Evolutionary conservation across 73 alveolate genomes (phyloP).

Genomic region (Paramecium primaurelia): DNA sequence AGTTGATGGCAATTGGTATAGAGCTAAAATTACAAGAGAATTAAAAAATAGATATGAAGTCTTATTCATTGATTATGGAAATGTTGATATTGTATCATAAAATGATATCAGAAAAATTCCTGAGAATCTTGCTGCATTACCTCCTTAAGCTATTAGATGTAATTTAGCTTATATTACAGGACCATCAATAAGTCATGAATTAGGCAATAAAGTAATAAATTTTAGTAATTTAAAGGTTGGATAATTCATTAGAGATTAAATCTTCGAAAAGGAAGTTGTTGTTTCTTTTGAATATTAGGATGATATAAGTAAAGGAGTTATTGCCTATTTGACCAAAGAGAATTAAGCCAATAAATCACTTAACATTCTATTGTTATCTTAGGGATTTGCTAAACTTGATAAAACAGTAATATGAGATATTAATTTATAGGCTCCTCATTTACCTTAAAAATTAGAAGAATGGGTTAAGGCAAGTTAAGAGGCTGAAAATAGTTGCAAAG

Average conservation of each 20-base stretch:
- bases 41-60: slow-evolving; percentile 79
- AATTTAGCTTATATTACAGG: slow-evolving; percentile 83
- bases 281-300: slow-evolving; percentile 59
- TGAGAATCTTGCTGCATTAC: slow-evolving; percentile 72
- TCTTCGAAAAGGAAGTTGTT: slow-evolving; percentile 66
- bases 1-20: slow-evolving; percentile 87
- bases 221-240: slow-evolving; percentile 33
- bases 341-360: slow-evolving; percentile 60
- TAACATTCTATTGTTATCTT: slow-evolving; percentile 59
- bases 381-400: slow-evolving; percentile 60
- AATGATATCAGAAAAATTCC: slow-evolving; percentile 86
- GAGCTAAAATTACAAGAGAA: slow-evolving; percentile 83
- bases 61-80: slow-evolving; percentile 92
- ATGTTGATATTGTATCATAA: slow-evolving; percentile 71
- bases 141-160: slow-evolving; percentile 80
- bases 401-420: not conserved
- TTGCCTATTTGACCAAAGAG: slow-evolving; percentile 64
- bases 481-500: slow-evolving; percentile 62
- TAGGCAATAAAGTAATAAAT: slow-evolving; percentile 59
- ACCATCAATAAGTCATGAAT: slow-evolving; percentile 63
- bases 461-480: slow-evolving; percentile 72
- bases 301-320: slow-evolving; percentile 54
- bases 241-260: slow-evolving; percentile 46
- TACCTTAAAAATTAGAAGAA: slow-evolving; percentile 68
- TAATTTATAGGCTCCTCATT: slow-evolving; percentile 32